phyloP scores from a whole-genome alignment of 2,329 filamentous ascomycete genomes.

The Laburnicola sp. region DNA sequence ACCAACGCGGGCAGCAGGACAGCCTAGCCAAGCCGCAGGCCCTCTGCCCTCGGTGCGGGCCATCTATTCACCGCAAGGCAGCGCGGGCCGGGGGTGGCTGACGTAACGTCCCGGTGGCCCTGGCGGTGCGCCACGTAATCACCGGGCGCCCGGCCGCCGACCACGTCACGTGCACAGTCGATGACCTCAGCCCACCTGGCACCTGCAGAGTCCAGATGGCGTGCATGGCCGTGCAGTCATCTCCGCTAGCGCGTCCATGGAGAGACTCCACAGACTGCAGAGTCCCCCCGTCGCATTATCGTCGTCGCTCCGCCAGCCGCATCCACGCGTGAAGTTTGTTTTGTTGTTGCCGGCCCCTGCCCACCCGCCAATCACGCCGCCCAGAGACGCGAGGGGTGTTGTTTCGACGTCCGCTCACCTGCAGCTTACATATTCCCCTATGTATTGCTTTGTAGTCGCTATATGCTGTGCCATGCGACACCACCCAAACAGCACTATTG shows the following conservation, averaged over 20 bases:
- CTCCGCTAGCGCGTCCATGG: conserved; percentile 5
- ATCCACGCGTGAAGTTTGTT: conserved; percentile 11
- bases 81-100: not conserved
- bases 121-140: no score
- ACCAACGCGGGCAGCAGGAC: conserved; percentile 2
- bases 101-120: no score
- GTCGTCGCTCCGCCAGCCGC: conserved; percentile 18
- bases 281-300: not conserved
- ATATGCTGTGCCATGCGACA: conserved; percentile 25
- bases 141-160: no score
- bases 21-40: no score
- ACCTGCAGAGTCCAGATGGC: no score
- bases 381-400: conserved; percentile 19
- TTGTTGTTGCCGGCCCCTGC: conserved; percentile 11
- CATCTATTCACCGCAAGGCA: not conserved
- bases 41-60: not conserved
- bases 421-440: conserved; percentile 26
- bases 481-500: conserved; percentile 26
- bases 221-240: no score
- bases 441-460: conserved; percentile 14
- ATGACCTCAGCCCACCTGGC: not conserved
- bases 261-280: not conserved
- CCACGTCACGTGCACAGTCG: no score
- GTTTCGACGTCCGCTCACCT: conserved; percentile 23
- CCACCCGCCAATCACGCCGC: conserved; percentile 17